phyloP scores from a whole-genome alignment of 495 filamentous ascomycete genomes.

The Sporormia fimetaria region DNA sequence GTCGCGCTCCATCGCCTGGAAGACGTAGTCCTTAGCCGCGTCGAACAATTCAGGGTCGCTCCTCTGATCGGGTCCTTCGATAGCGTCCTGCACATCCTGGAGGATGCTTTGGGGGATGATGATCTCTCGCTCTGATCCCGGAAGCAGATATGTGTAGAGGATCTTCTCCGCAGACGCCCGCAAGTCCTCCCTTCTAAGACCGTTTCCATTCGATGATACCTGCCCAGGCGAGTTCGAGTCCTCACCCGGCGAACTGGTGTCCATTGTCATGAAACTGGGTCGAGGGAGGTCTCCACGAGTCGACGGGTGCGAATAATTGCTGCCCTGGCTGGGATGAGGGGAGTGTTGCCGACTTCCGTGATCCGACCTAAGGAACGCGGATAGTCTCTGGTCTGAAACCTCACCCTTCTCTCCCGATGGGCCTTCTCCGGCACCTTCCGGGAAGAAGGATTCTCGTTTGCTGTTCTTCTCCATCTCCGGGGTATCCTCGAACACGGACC shows the following conservation, averaged over 20 bases:
- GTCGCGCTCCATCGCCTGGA: constrained; percentile 98
- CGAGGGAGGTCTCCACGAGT: constrained; percentile 47
- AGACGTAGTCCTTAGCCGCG: constrained; percentile 95
- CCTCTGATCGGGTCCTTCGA: constrained; percentile 72
- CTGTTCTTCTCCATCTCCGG: constrained; percentile 81
- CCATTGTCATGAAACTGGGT: constrained; percentile 55
- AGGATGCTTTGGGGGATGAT: constrained; percentile 79
- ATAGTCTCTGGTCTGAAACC: constrained; percentile 71
- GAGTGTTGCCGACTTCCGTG: constrained; percentile 48
- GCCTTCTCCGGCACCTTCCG: constrained; percentile 48
- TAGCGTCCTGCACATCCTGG: constrained; percentile 62
- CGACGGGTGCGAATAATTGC: constrained; percentile 30
- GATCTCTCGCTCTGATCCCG: constrained; percentile 89
- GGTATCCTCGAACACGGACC: constrained; percentile 85
- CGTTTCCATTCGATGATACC: constrained; percentile 40
- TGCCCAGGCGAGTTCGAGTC: constrained; percentile 27
- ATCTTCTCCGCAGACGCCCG: constrained; percentile 93
- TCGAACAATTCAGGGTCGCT: constrained; percentile 98
- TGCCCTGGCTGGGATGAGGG: constrained; percentile 50
- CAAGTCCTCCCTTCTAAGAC: constrained; percentile 75
- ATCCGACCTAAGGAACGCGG: constrained; percentile 78
- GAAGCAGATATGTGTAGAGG: constrained; percentile 86
- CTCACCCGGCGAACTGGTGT: constrained; percentile 61
- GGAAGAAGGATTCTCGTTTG: constrained; percentile 67
- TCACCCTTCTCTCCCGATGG: constrained; percentile 44